Evolutionary conservation across 2,329 filamentous ascomycete genomes (phyloP).

Genomic region (Paecilomyces fulvus): DNA sequence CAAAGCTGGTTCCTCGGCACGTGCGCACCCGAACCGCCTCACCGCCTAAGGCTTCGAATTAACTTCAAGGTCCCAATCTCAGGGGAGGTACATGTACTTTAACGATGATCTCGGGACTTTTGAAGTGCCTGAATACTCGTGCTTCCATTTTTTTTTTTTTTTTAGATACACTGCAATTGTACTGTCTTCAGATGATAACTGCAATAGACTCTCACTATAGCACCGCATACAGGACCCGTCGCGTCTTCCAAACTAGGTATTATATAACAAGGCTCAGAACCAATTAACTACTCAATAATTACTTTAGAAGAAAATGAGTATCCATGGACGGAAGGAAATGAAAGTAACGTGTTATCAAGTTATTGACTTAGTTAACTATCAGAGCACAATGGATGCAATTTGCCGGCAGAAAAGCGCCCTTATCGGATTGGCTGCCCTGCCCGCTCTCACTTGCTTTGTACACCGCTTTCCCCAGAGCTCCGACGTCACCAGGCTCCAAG

Average conservation of each 20-base stretch:
- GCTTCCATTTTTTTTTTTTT: no score
- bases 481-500: background rate
- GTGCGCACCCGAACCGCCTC: background rate
- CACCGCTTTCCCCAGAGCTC: background rate
- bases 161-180: no score
- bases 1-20: background rate
- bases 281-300: no score
- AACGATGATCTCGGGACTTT: background rate
- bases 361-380: no score
- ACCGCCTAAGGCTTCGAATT: background rate
- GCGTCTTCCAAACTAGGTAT: no score
- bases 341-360: background rate
- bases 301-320: no score
- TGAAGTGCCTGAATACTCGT: background rate
- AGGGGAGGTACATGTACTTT: background rate
- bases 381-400: background rate
- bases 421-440: background rate
- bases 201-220: no score
- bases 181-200: no score
- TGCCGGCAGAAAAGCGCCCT: background rate
- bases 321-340: background rate
- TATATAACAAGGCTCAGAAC: no score
- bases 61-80: background rate
- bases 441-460: background rate
- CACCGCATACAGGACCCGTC: no score